Evolutionary conservation across 441 rosid genomes (phyloP).

Genomic region (Adansonia gregorii): DNA sequence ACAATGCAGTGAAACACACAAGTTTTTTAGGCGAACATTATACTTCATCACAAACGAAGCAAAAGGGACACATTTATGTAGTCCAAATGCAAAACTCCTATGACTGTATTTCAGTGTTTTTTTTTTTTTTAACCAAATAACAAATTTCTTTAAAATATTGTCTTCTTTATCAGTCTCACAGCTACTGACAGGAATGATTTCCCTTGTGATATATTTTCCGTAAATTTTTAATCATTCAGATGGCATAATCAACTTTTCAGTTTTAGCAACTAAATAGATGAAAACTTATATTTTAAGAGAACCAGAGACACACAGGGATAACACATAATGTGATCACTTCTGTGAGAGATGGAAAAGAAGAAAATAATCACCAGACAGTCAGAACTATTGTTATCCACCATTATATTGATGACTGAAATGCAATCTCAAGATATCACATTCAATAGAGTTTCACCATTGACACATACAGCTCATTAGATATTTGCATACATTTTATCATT

Average conservation of each 20-base stretch:
- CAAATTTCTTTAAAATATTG: background rate
- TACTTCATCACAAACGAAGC: constrained; percentile 13
- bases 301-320: background rate
- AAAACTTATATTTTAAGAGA: background rate
- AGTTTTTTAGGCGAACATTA: background rate
- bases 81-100: background rate
- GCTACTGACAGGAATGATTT: constrained; percentile 6
- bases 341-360: background rate
- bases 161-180: constrained; percentile 14
- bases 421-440: background rate
- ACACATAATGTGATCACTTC: constrained; percentile 9
- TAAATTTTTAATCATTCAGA: background rate
- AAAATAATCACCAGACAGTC: background rate
- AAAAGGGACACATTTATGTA: background rate
- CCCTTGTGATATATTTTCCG: background rate
- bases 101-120: background rate
- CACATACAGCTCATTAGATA: constrained; percentile 10
- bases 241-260: constrained; percentile 1
- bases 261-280: background rate
- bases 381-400: constrained; percentile 13
- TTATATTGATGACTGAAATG: background rate
- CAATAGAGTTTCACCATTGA: background rate
- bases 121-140: background rate
- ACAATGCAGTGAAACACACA: constrained; percentile 10
- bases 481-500: constrained; percentile 8